A percentile compares a stretch with the other conserved stretches of the same genome.
Evolutionary conservation across 129 eudicot genomes (phyloP).

Genomic region (Escallonia herrerae): DNA sequence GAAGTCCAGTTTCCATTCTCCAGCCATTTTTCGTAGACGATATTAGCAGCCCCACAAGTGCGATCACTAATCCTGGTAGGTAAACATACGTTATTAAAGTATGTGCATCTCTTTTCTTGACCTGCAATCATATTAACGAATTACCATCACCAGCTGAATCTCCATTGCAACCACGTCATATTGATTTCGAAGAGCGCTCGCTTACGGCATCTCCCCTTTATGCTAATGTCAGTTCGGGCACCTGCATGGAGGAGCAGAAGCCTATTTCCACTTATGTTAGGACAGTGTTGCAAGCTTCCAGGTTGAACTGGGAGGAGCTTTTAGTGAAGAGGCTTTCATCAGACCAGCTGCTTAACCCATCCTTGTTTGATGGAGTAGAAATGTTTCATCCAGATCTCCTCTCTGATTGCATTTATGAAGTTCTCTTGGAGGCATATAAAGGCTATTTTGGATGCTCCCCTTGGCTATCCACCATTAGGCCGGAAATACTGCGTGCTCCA

Average conservation of each 20-base stretch:
- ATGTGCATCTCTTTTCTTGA: neutral
- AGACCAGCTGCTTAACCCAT: neutral
- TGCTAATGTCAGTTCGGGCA: slow-evolving; percentile 10
- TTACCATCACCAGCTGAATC: slow-evolving; percentile 22
- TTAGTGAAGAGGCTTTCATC: slow-evolving; percentile 9
- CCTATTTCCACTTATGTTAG: slow-evolving; percentile 27
- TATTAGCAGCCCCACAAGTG: slow-evolving; percentile 41
- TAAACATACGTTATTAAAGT: neutral
- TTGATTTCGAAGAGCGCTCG: slow-evolving; percentile 39
- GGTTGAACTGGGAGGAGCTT: slow-evolving; percentile 40
- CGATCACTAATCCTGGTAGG: slow-evolving; percentile 28
- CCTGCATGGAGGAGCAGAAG: slow-evolving; percentile 20
- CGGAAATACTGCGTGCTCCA: slow-evolving; percentile 16
- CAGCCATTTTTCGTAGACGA: slow-evolving; percentile 44
- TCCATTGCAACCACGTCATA: slow-evolving; percentile 36
- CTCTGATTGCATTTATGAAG: slow-evolving; percentile 41
- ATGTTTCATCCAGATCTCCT: slow-evolving; percentile 36
- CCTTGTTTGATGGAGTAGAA: neutral
- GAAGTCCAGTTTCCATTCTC: slow-evolving; percentile 61
- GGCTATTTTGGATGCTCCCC: slow-evolving; percentile 9
- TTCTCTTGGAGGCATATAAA: slow-evolving; percentile 23
- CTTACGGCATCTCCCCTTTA: slow-evolving; percentile 21
- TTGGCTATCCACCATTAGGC: slow-evolving; percentile 14
- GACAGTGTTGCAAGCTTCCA: slow-evolving; percentile 23
- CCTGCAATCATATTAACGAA: slow-evolving; percentile 6